phyloP scores from a whole-genome alignment of 2,329 filamentous ascomycete genomes.

The Gaeumannomyces sp. region DNA sequence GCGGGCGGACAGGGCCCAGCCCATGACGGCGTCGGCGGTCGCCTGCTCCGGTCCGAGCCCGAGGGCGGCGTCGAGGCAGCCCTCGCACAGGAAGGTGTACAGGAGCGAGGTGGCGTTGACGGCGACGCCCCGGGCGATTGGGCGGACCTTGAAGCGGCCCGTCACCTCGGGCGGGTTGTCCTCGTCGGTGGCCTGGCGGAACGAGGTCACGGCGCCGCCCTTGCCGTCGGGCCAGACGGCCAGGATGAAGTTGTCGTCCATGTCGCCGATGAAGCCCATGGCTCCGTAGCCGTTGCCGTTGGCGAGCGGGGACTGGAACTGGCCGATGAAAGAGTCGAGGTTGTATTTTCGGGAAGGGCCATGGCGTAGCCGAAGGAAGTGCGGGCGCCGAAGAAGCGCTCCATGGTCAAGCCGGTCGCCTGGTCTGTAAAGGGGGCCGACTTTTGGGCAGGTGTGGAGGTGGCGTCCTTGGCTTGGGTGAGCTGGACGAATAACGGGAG shows the following conservation, averaged over 20 bases:
- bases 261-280: slow-evolving; percentile 36
- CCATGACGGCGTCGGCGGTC: slow-evolving; percentile 25
- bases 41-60: slow-evolving; percentile 23
- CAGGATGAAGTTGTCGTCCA: slow-evolving; percentile 39
- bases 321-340: slow-evolving; percentile 39
- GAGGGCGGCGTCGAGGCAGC: slow-evolving; percentile 24
- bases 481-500: neutral
- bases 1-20: slow-evolving; percentile 27
- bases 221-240: slow-evolving; percentile 36
- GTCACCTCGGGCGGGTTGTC: slow-evolving; percentile 35
- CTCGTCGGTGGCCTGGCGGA: slow-evolving; percentile 36
- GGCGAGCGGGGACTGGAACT: slow-evolving; percentile 34
- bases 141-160: slow-evolving; percentile 31
- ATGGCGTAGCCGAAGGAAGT: slow-evolving; percentile 36
- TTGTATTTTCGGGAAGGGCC: slow-evolving; percentile 31
- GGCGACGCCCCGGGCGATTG: slow-evolving; percentile 35
- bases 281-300: slow-evolving; percentile 38
- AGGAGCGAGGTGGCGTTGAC: slow-evolving; percentile 36
- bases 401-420: slow-evolving; percentile 27
- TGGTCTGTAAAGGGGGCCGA: slow-evolving; percentile 26
- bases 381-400: slow-evolving; percentile 32
- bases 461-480: slow-evolving; percentile 3
- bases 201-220: slow-evolving; percentile 31
- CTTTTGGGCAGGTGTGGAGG: neutral
- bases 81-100: slow-evolving; percentile 40